A percentile compares a stretch with the other conserved stretches of the same genome.
Conservation (phyloP, 1,284 basidiomycete genomes). For the Cutaneotrichosporon daszewskae region DNA sequence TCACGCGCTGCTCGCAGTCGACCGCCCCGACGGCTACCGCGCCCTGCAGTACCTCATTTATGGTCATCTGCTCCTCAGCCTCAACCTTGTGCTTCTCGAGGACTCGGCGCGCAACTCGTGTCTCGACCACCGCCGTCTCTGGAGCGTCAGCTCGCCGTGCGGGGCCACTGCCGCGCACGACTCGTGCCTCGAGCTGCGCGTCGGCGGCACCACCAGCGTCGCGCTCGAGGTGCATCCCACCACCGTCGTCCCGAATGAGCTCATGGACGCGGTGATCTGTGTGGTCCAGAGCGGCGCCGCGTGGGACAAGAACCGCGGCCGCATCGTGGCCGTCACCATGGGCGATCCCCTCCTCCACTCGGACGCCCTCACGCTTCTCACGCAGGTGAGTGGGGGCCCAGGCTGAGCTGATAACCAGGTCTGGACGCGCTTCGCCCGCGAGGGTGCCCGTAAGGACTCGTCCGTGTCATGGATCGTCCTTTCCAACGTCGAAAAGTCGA, state of each 20-base stretch:
- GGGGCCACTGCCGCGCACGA: not conserved
- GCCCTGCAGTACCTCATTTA: conserved; percentile 14
- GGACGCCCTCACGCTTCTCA: conserved; percentile 14
- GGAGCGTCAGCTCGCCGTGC: conserved; percentile 8
- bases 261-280: conserved; percentile 12
- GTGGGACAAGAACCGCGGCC: conserved; percentile 10
- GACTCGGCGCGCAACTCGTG: conserved; percentile 11
- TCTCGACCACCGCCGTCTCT: conserved; percentile 11
- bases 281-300: conserved; percentile 6
- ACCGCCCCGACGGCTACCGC: conserved; percentile 16
- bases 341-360: conserved; percentile 9
- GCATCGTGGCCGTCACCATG: conserved; percentile 5
- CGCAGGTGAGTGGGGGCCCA: conserved; percentile 6
- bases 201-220: conserved; percentile 10
- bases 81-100: conserved; percentile 16
- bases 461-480: conserved; percentile 12
- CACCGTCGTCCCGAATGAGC: conserved; percentile 13
- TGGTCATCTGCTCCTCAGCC: conserved; percentile 9
- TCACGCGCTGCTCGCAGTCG: conserved; percentile 9
- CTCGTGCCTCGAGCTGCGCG: conserved; percentile 9
- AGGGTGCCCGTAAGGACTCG: conserved; percentile 5
- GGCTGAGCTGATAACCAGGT: conserved; percentile 5
- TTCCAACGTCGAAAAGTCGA: conserved; percentile 13
- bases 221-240: conserved; percentile 17
- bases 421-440: conserved; percentile 15